Conservation (phyloP, 139 green algal genomes). For the Coelastrella sp. region DNA sequence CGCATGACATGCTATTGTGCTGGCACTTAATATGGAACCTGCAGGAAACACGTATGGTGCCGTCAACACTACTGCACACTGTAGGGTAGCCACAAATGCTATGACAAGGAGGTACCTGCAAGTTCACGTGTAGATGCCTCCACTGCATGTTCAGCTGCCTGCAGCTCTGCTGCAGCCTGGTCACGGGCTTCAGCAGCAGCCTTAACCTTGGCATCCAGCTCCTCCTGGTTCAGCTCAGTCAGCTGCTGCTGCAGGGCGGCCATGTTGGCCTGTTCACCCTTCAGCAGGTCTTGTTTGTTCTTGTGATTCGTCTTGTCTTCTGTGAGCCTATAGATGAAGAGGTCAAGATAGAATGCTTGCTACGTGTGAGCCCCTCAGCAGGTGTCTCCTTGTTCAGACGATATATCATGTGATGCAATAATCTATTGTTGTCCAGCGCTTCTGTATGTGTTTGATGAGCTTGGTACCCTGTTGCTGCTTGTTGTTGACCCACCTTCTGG, state of each 20-base stretch:
- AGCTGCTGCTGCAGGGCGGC: conserved; percentile 39
- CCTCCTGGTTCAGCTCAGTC: conserved; percentile 56
- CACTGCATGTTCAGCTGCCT: conserved; percentile 59
- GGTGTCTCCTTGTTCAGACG: neutral
- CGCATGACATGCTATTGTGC: too few species aligned
- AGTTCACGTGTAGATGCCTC: conserved; percentile 64
- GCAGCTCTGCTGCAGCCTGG: conserved; percentile 50
- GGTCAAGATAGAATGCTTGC: neutral
- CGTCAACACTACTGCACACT: neutral
- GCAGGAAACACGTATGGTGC: too few species aligned
- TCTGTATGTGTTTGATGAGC: too few species aligned
- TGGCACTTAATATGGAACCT: too few species aligned
- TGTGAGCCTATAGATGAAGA: conserved; percentile 65
- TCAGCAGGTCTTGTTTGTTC: conserved; percentile 73
- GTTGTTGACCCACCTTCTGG: conserved; percentile 57
- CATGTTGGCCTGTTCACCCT: conserved; percentile 63
- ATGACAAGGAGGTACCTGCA: too few species aligned
- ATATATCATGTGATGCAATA: neutral
- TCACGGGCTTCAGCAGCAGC: conserved; percentile 47
- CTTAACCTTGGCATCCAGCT: conserved; percentile 48
- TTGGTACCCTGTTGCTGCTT: too few species aligned
- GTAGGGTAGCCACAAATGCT: neutral
- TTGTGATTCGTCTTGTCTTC: conserved; percentile 72
- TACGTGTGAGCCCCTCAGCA: neutral
- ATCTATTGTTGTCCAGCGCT: neutral